Evolutionary conservation across 106 monocot genomes (phyloP).

Genomic region (Chionographis japonica): DNA sequence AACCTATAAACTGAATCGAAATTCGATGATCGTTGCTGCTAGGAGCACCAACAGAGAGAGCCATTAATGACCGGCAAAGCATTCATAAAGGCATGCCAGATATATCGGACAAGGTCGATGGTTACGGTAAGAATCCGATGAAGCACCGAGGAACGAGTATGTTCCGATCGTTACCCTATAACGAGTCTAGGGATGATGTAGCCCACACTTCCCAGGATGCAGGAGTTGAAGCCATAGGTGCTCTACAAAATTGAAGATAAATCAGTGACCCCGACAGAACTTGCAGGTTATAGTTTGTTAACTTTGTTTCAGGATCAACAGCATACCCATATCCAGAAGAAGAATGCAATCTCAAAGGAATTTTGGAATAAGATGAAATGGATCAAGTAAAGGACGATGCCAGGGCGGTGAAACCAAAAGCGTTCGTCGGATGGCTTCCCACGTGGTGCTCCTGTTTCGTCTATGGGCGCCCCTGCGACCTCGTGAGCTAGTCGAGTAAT

Average conservation of each 20-base stretch:
- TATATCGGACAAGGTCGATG: too few relatives aligned
- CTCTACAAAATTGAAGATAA: slow-evolving; percentile 19
- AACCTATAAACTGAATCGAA: too few relatives aligned
- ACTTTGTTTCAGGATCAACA: not conserved
- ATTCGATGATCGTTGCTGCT: too few relatives aligned
- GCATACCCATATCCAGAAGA: slow-evolving; percentile 86
- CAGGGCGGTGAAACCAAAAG: slow-evolving; percentile 70
- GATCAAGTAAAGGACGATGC: slow-evolving; percentile 61
- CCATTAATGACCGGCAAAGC: too few relatives aligned
- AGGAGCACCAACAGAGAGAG: too few relatives aligned
- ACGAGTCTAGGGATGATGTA: slow-evolving; percentile 70
- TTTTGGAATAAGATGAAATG: slow-evolving; percentile 95
- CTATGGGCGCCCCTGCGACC: not conserved
- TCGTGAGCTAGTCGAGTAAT: slow-evolving; percentile 75
- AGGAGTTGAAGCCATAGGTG: slow-evolving; percentile 70
- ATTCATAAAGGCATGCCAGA: too few relatives aligned
- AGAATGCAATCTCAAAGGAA: slow-evolving; percentile 84
- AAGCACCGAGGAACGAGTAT: too few relatives aligned
- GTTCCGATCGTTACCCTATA: slow-evolving; percentile 41
- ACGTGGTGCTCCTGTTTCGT: not conserved
- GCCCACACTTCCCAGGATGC: slow-evolving; percentile 63
- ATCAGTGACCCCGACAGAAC: not conserved
- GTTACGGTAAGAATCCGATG: too few relatives aligned
- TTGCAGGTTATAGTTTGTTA: not conserved
- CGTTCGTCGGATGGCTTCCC: slow-evolving; percentile 72